Base-by-base conservation (phyloP, 345 rosid genomes). In the Carallia brachiata region DNA sequence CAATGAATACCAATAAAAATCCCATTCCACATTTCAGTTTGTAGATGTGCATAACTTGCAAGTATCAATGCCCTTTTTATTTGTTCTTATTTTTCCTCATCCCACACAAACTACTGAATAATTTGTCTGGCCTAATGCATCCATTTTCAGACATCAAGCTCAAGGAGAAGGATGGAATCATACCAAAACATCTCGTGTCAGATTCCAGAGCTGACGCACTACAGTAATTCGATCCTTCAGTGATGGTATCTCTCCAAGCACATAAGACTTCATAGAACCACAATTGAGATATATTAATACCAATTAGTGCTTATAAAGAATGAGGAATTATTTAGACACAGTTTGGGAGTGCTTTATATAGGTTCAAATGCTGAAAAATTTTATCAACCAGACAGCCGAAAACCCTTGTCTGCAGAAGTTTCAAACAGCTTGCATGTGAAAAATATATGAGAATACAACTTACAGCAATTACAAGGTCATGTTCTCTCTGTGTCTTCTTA, bases 201-300 rank as follows among this genome's bases (percentile, higher is more conserved):
- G 98, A 81, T 87, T 88, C 99, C 99, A 95, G 75, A 95, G 98
- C 76, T 92, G 99, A 77, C 96, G 96, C 59, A 89, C 96, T 37
- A 81, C 80, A 1, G 98, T 82, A 74, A 88, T 84, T 75, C 94
- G 89, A 77, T 92, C 98, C 83, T 89, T 82, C 71, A 90, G 73
- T 32, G 97, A 92, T 9, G 99, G 97, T 79, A 94, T 89, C 86
- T 95, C 98, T 64, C 99, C 99, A 70, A 92, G 88, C 71, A 90
- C 97, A 75, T 95, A 90, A 13, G 99, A 92, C 99, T 96, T 76
- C 2, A 77, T 65, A 70, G 68, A 72, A 73, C 70, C 37, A 70
- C 32, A 70, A 68, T 61, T 61, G 65, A 44, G 19, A 77, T 36
- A 61, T 55, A 78, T 69, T 70, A 78, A 73, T 67, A 70, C 16